Percentiles rank a stretch among this genome's conserved stretches.
Conservation (phyloP, 2,329 filamentous ascomycete genomes). For the Rutstroemia sp. region DNA sequence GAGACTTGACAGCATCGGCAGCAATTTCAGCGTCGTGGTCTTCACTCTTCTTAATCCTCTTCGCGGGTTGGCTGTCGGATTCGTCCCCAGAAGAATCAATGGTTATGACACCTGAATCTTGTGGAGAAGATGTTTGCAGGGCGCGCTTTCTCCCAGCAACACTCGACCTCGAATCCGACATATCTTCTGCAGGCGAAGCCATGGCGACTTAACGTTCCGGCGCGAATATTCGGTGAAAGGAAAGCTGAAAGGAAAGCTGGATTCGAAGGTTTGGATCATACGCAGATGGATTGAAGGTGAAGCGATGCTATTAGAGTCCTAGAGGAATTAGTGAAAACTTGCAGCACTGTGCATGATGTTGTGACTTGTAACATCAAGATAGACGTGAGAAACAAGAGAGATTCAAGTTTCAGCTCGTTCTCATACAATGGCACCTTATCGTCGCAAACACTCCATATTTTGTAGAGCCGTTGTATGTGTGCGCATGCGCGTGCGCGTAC, state of each 20-base stretch:
- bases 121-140: conserved; percentile 1
- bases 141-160: conserved; percentile 6
- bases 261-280: neutral
- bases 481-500: too few relatives aligned
- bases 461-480: too few relatives aligned
- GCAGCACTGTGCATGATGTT: neutral
- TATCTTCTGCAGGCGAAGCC: conserved; percentile 1
- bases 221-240: too few relatives aligned
- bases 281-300: too few relatives aligned
- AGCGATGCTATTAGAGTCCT: neutral
- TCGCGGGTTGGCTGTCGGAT: neutral
- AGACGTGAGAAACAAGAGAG: neutral
- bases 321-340: conserved; percentile 6
- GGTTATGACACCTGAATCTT: neutral
- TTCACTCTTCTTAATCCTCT: neutral
- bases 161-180: conserved; percentile 4
- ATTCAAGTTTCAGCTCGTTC: neutral
- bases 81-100: conserved; percentile 7
- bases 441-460: too few relatives aligned
- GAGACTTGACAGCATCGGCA: neutral
- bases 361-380: neutral
- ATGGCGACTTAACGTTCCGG: neutral
- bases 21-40: neutral
- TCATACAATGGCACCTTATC: neutral
- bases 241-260: neutral